These are phyloP conservation scores for Talaromyces pinophilus DNA, from an alignment of 2,329 filamentous ascomycete species.

Conservation along the genomic window DNA sequence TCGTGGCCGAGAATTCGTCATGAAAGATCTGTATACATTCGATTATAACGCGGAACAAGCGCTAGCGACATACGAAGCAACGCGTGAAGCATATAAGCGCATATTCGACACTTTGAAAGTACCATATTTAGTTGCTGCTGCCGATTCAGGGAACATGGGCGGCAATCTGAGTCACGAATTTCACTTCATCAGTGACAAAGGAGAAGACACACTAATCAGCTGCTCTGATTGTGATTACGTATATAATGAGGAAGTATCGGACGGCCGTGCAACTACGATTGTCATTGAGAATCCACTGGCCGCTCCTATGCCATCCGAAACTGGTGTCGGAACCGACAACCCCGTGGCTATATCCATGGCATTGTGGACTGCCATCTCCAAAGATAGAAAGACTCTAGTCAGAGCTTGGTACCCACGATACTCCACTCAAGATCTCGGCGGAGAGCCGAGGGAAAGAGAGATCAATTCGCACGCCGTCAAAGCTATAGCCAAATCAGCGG, in stretches of 20 bases:
- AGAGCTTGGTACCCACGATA: conserved; percentile 67
- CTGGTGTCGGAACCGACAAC: conserved; percentile 27
- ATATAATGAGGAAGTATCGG: conserved; percentile 84
- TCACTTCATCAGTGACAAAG: conserved; percentile 75
- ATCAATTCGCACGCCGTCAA: conserved; percentile 68
- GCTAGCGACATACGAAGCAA: conserved; percentile 74
- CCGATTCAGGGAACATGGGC: conserved; percentile 95
- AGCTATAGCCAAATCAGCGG: conserved; percentile 47
- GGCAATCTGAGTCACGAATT: conserved; percentile 93
- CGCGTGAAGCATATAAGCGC: conserved; percentile 70
- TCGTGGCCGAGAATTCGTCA: conserved; percentile 85
- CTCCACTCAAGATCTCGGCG: conserved; percentile 33
- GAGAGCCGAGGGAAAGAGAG: conserved; percentile 40
- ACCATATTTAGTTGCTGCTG: conserved; percentile 80
- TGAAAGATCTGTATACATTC: conserved; percentile 99
- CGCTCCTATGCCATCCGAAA: conserved; percentile 30
- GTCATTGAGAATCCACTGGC: conserved; percentile 18
- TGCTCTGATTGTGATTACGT: conserved; percentile 74
- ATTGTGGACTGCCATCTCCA: conserved; percentile 44
- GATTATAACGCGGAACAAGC: conserved; percentile 70
- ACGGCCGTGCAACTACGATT: conserved; percentile 37
- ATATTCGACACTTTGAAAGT: conserved; percentile 83
- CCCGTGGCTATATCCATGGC: conserved; percentile 39
- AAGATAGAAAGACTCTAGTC: conserved; percentile 66
- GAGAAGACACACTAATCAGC: conserved; percentile 80